Base-by-base conservation (phyloP, 1,284 basidiomycete species). In the Phenoliferia sp. region DNA sequence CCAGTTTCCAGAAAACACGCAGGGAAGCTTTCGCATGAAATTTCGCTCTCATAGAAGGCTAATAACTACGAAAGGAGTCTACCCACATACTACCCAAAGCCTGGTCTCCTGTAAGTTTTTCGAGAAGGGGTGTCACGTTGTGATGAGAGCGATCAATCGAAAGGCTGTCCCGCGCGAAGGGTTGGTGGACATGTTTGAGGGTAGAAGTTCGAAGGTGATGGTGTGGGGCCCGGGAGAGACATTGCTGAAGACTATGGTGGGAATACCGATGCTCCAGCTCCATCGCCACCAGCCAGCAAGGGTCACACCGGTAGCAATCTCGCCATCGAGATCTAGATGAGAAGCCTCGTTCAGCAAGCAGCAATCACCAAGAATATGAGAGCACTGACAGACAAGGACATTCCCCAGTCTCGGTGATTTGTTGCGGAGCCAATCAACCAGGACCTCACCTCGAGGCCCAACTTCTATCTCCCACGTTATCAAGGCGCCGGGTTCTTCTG, bases 201-300 rank as follows among this genome's bases (percentile, higher is more conserved):
- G 32, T 28, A 74, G 64, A 9, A 71, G 19, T 60, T 72, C 72
- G 31, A 74, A 65, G 3, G 72, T 68, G 9, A 74, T 57, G 3
- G 64, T 58, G 62, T 72, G 72, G n/a, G 32, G 16, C 5, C 72
- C 72, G 2, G 70, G 35, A 15, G 59, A 12, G 26, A 74, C 52
- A 10, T 22, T 28, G 15, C 28, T 44, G 34, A 74, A 74, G 33
- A 72, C n/a, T 35, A 64, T 63, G 9, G 68, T 69, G 15, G 72
- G 72, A 0, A 74, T 70, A 31, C 72, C 72, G 55, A 74, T 72
- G n/a, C 60, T 63, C 72, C 72, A 74, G 16, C 72, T 70, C 3
- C 72, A 54, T 39, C 68, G 59, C 66, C 68, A 69, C 19, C 52
- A 69, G 5, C 70, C 70, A 31, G 63, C 35, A 39, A 72, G 54